Conservation (phyloP, 106 monocot genomes). For the Dendrobium officinale region DNA sequence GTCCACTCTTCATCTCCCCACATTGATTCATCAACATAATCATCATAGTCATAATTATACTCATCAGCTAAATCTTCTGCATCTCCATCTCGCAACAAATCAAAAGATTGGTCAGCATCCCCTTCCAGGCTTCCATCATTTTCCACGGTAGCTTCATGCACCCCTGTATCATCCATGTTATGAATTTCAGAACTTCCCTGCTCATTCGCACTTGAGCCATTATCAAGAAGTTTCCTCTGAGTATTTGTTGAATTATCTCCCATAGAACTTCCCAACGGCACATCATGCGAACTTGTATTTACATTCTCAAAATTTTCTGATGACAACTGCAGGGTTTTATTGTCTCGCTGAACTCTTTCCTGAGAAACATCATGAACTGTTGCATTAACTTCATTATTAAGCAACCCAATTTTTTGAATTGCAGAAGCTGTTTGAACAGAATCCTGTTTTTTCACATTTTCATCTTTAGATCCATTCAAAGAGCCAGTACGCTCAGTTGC, state of each 20-base stretch:
- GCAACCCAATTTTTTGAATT: constrained; percentile 15
- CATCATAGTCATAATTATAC: constrained; percentile 97
- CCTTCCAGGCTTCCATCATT: constrained; percentile 58
- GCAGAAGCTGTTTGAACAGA: constrained; percentile 16
- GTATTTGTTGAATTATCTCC: constrained; percentile 34
- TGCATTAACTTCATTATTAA: not conserved
- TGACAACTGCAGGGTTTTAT: not conserved
- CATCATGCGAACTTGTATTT: not conserved
- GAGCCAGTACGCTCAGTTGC: not conserved
- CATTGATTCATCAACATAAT: constrained; percentile 86
- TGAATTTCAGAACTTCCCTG: constrained; percentile 28
- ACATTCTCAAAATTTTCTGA: constrained; percentile 1
- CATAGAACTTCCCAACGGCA: constrained; percentile 18
- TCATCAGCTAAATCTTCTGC: constrained; percentile 76
- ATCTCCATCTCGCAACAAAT: constrained; percentile 68
- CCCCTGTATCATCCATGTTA: constrained; percentile 12
- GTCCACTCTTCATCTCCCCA: constrained; percentile 96
- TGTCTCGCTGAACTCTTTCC: not conserved
- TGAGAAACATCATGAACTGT: not conserved
- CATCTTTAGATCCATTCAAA: constrained; percentile 34
- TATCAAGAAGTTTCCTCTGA: constrained; percentile 78
- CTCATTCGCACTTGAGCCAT: constrained; percentile 15
- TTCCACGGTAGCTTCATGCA: constrained; percentile 40
- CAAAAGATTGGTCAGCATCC: constrained; percentile 86
- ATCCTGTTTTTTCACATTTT: constrained; percentile 15